phyloP scores from a whole-genome alignment of 1,284 basidiomycete genomes.

The Ustilago trichophora region DNA sequence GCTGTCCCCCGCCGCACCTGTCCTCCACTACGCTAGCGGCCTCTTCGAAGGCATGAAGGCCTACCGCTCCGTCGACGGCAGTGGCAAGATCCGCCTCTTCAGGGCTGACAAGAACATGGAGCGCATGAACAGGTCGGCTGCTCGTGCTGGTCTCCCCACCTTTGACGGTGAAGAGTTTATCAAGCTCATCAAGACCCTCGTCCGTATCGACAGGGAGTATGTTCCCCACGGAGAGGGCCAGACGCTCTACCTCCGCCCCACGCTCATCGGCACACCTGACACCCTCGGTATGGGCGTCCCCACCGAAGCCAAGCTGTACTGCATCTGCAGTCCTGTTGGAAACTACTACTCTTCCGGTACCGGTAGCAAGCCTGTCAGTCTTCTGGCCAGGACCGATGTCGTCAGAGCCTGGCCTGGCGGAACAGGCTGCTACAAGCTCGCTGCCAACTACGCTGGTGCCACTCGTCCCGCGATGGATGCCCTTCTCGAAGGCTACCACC shows the following conservation, averaged over 20 bases:
- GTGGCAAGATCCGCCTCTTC: slow-evolving; percentile 50
- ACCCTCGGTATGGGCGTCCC: slow-evolving; percentile 48
- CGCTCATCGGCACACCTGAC: slow-evolving; percentile 50
- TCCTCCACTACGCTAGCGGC: slow-evolving; percentile 47
- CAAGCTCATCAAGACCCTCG: slow-evolving; percentile 50
- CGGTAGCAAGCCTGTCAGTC: slow-evolving; percentile 42
- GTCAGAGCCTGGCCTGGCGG: slow-evolving; percentile 86
- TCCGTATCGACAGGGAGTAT: slow-evolving; percentile 41
- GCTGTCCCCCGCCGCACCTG: slow-evolving; percentile 45
- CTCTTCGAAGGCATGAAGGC: slow-evolving; percentile 56
- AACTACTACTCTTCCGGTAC: slow-evolving; percentile 53
- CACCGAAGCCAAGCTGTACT: slow-evolving; percentile 51
- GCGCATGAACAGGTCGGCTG: slow-evolving; percentile 52
- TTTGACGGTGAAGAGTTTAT: slow-evolving; percentile 50
- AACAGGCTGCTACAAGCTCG: slow-evolving; percentile 90
- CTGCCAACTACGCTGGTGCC: slow-evolving; percentile 73
- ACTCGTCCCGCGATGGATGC: slow-evolving; percentile 45
- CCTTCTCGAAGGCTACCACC: slow-evolving; percentile 43
- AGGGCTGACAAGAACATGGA: slow-evolving; percentile 55
- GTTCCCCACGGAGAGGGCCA: slow-evolving; percentile 44
- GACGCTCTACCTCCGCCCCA: slow-evolving; percentile 50
- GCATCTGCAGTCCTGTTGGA: slow-evolving; percentile 55
- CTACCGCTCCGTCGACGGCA: slow-evolving; percentile 43
- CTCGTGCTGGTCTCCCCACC: slow-evolving; percentile 44
- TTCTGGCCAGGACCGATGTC: slow-evolving; percentile 44